These are phyloP conservation scores for Gossypium laxum DNA, from an alignment of 441 rosid genomes.

Conservation along the genomic window DNA sequence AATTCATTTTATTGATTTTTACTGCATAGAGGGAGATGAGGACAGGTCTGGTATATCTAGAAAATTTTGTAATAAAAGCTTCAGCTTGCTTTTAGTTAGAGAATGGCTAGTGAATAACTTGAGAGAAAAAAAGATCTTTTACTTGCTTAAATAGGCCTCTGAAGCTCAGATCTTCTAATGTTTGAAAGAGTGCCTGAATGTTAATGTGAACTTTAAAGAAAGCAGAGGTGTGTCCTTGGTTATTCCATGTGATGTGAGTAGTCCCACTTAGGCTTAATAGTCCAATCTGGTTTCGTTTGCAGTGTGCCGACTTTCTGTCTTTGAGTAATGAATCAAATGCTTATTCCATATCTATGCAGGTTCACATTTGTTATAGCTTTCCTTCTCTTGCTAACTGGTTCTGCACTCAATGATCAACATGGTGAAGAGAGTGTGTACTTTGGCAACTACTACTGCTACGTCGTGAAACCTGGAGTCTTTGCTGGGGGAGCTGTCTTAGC, in stretches of 20 bases:
- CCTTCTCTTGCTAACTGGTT: slow-evolving; percentile 65
- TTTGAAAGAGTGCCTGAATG: not conserved
- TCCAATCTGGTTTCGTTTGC: not conserved
- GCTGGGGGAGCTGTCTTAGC: slow-evolving; percentile 60
- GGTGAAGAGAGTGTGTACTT: slow-evolving; percentile 38
- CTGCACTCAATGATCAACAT: slow-evolving; percentile 65
- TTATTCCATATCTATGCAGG: slow-evolving; percentile 30
- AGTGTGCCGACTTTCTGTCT: not conserved
- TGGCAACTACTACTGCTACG: slow-evolving; percentile 55
- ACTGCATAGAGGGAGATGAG: too few relatives aligned
- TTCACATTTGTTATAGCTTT: slow-evolving; percentile 68
- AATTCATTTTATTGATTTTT: too few relatives aligned
- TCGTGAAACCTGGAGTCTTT: slow-evolving; percentile 78
- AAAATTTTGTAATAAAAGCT: too few relatives aligned
- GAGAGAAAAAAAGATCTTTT: not conserved
- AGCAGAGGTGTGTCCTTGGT: not conserved
- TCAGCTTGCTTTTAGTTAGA: not conserved
- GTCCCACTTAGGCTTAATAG: not conserved
- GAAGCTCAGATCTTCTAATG: not conserved
- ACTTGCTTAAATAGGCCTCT: not conserved
- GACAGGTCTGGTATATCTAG: too few relatives aligned
- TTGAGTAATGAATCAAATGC: not conserved
- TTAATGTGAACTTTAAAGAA: not conserved
- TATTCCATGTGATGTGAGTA: not conserved
- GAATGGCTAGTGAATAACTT: not conserved